phyloP scores from a whole-genome alignment of 352 stramenopile species.

The Pythium oligandrum region DNA sequence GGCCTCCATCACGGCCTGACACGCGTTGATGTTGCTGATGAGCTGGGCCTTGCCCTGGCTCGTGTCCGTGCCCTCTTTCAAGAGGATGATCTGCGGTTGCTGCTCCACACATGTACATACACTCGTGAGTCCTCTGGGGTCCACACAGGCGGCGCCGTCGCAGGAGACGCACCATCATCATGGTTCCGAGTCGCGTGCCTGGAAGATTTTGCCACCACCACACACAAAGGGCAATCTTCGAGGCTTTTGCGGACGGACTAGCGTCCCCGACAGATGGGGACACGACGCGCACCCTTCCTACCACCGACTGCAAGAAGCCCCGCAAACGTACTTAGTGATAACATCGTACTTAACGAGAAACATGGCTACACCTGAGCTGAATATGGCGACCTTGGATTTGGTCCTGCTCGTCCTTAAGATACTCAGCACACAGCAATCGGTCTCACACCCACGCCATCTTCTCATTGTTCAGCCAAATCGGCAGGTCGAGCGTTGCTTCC shows the following conservation, averaged over 20 bases:
- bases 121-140: not conserved
- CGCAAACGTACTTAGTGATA: too few relatives aligned
- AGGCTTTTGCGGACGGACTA: conserved; percentile 15
- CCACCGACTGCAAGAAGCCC: conserved; percentile 1
- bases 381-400: too few relatives aligned
- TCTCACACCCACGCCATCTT: conserved; percentile 51
- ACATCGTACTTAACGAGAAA: too few relatives aligned
- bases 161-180: conserved; percentile 42
- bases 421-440: too few relatives aligned
- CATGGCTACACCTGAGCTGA: too few relatives aligned
- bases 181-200: conserved; percentile 18
- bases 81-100: conserved; percentile 98
- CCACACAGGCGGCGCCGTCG: not conserved
- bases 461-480: conserved; percentile 42
- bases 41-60: conserved; percentile 96
- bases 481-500: conserved; percentile 9
- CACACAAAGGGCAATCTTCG: conserved; percentile 15
- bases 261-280: too few relatives aligned
- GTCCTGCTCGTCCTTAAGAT: too few relatives aligned
- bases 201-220: conserved; percentile 4
- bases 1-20: conserved; percentile 95
- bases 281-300: not conserved
- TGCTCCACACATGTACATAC: conserved; percentile 13
- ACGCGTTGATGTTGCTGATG: conserved; percentile 90
- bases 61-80: conserved; percentile 98